phyloP scores from a whole-genome alignment of 2,329 filamentous ascomycete genomes.

The Aspergillus sp. region DNA sequence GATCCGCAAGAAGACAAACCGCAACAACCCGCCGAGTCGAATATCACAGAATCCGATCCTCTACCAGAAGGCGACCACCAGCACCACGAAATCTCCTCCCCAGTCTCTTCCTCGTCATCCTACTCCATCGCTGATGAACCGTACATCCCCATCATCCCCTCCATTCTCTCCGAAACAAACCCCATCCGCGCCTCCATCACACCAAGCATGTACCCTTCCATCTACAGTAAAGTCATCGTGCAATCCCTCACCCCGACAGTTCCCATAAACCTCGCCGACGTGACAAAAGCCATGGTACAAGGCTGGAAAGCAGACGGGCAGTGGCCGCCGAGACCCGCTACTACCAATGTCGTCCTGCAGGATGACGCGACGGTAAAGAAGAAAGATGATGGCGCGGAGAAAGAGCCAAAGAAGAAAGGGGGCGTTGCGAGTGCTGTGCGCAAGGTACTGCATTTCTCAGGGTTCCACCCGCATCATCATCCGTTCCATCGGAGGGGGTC shows the following conservation, averaged over 20 bases:
- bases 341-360: slow-evolving; percentile 22
- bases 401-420: slow-evolving; percentile 8
- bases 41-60: slow-evolving; percentile 27
- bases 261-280: slow-evolving; percentile 77
- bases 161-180: slow-evolving; percentile 66
- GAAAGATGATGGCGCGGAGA: slow-evolving; percentile 7
- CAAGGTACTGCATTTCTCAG: slow-evolving; percentile 34
- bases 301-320: slow-evolving; percentile 92
- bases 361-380: slow-evolving; percentile 22
- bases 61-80: slow-evolving; percentile 26
- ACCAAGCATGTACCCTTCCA: slow-evolving; percentile 65
- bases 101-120: slow-evolving; percentile 1
- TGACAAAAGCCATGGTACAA: slow-evolving; percentile 71
- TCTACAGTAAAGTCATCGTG: slow-evolving; percentile 83
- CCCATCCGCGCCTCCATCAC: slow-evolving; percentile 71
- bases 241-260: slow-evolving; percentile 75
- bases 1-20: slow-evolving; percentile 12
- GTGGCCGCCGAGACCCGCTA: slow-evolving; percentile 66
- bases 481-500: slow-evolving; percentile 34
- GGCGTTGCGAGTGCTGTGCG: slow-evolving; percentile 35
- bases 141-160: slow-evolving; percentile 65
- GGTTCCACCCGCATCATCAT: slow-evolving; percentile 24
- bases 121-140: slow-evolving; percentile 30
- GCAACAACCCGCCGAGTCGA: slow-evolving; percentile 20
- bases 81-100: slow-evolving; percentile 21